phyloP scores from a whole-genome alignment of 1,284 basidiomycete species.

The Puccinia triticina region DNA sequence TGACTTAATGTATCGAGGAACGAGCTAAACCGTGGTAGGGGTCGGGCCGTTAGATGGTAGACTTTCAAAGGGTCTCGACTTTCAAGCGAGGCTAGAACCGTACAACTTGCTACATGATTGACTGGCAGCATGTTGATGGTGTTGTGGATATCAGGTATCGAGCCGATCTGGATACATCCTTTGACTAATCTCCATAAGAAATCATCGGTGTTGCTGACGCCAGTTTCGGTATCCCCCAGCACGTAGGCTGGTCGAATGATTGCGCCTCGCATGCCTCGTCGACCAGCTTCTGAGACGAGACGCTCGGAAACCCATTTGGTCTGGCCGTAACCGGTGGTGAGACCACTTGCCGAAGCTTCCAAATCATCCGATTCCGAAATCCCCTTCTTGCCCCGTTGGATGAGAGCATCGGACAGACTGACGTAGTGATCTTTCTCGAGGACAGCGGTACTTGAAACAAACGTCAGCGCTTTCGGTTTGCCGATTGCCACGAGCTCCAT shows the following conservation, averaged over 20 bases:
- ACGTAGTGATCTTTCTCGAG: conserved; percentile 91
- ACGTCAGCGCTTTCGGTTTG: conserved; percentile 81
- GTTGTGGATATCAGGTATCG: conserved; percentile 97
- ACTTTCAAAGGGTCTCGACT: conserved; percentile 67
- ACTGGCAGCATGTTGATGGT: conserved; percentile 98
- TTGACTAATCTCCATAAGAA: conserved; percentile 98
- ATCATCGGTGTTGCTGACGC: conserved; percentile 98
- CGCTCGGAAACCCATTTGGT: conserved; percentile 99
- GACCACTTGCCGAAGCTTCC: conserved; percentile 75
- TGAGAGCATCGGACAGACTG: conserved; percentile 74
- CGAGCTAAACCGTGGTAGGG: conserved; percentile 85
- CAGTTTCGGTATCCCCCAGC: conserved; percentile 84
- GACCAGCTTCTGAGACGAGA: conserved; percentile 84
- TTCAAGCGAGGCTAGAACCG: conserved; percentile 69
- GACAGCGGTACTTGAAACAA: conserved; percentile 91
- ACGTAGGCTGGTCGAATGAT: conserved; percentile 95
- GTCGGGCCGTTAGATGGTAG: conserved; percentile 83
- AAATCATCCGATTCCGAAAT: conserved; percentile 86
- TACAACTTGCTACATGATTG: conserved; percentile 87
- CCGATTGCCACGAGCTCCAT: conserved; percentile 72
- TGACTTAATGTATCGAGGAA: conserved; percentile 74
- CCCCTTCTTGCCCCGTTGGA: conserved; percentile 66
- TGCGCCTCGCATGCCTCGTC: conserved; percentile 80
- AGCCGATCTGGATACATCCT: conserved; percentile 92
- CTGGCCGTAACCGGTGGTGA: conserved; percentile 94